phyloP scores from a whole-genome alignment of 1,284 basidiomycete genomes.

The Sporisorium scitamineum region DNA sequence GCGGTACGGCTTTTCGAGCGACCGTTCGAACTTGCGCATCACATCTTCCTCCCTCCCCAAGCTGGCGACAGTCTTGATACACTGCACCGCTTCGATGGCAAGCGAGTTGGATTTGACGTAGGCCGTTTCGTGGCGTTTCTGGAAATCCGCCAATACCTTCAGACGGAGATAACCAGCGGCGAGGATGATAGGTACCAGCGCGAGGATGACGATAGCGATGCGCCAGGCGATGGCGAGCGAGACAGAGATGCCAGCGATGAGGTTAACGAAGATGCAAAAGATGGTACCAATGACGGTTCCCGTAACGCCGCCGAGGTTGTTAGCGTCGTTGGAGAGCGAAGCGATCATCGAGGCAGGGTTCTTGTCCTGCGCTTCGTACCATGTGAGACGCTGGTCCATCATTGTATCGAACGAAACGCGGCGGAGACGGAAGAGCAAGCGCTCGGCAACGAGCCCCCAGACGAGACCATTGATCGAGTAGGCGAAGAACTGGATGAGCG shows the following conservation, averaged over 20 bases:
- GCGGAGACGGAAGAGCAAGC: slow-evolving; percentile 57
- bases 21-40: slow-evolving; percentile 47
- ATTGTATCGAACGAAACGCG: slow-evolving; percentile 51
- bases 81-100: slow-evolving; percentile 60
- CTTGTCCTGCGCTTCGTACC: slow-evolving; percentile 51
- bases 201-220: slow-evolving; percentile 60
- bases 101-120: slow-evolving; percentile 56
- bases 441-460: slow-evolving; percentile 58
- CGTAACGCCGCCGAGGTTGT: slow-evolving; percentile 58
- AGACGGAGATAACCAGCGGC: slow-evolving; percentile 57
- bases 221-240: slow-evolving; percentile 57
- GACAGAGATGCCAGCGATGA: slow-evolving; percentile 54
- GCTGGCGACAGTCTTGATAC: slow-evolving; percentile 57
- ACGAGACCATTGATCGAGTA: slow-evolving; percentile 59
- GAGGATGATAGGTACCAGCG: slow-evolving; percentile 58
- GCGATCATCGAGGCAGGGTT: slow-evolving; percentile 54
- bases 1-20: slow-evolving; percentile 52
- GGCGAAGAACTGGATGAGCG: slow-evolving; percentile 54
- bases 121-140: slow-evolving; percentile 60
- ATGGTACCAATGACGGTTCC: slow-evolving; percentile 61
- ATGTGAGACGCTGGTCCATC: slow-evolving; percentile 44
- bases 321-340: slow-evolving; percentile 56
- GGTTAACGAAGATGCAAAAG: slow-evolving; percentile 61
- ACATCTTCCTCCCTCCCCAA: slow-evolving; percentile 60
- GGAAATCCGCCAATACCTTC: slow-evolving; percentile 62